Evolutionary conservation across 768 basidiomycete species (phyloP), one percentile per base, ranked within the genome.

Genomic region (Lactifluus rugatus): DNA sequence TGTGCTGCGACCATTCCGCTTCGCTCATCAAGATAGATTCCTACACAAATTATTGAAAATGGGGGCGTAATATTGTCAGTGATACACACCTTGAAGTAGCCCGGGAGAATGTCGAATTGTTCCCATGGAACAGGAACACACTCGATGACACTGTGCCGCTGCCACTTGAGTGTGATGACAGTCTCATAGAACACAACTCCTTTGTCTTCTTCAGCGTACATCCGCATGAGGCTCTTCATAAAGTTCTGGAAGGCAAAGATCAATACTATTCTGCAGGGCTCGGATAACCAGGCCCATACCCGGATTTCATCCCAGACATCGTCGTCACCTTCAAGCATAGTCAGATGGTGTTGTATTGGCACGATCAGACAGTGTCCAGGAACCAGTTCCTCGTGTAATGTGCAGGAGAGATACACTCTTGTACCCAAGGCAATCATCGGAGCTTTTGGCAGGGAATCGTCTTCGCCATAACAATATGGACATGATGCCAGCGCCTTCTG

Each of bases 261-360:
- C 41, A 59, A 31, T 9, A 53, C n/a, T 11, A 34, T 49, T 23
- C 25, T 39, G n/a, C 48, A 10, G n/a, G 51, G 26, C 21, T 17
- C 21, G 45, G 13, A 47, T 11, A 19, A 21, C 39, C 19, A 58
- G n/a, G 42, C n/a, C 71, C 85, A 55, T 67, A 95, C 95, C 73
- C 80, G 80, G 57, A 93, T 84, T 80, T 98, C 95, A 61, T 98
- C 95, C 95, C 95, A 99, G 23, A 94, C 87, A 66, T 99, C 95
- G 62, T 98, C 93, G 63, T 99, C 95, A 28, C 83, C 89, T 70
- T 98, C 95, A 3, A 99, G 76, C 78, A 86, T 89, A 45, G 83
- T 84, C 47, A 98, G 71, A 69, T 93, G 85, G 69, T 99, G 96
- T 63, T 97, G 91, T 14, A 96, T 87, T 5, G 96, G 96, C 6